Evolutionary conservation across 768 basidiomycete genomes (phyloP).

Genomic region (Trametes elegans): DNA sequence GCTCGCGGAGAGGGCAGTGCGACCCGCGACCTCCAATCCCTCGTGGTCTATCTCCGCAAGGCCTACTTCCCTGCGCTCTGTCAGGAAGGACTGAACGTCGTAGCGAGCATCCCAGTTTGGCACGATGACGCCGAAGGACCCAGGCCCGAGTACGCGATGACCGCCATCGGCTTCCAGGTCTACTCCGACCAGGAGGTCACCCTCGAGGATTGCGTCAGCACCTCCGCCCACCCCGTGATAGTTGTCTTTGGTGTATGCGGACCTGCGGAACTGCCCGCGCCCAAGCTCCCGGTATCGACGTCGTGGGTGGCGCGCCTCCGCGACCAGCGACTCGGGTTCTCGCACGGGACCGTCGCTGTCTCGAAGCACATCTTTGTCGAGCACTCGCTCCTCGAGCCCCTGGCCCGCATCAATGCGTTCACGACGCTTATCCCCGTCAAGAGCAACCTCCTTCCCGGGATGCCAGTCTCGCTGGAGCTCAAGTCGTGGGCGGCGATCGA

Average conservation of each 20-base stretch:
- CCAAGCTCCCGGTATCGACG: constrained; percentile 10
- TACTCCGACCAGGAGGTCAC: constrained; percentile 12
- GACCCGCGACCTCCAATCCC: constrained; percentile 16
- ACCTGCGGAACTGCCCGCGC: constrained; percentile 3
- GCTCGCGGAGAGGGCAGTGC: constrained; percentile 13
- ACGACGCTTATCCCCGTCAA: constrained; percentile 28
- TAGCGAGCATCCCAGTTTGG: constrained; percentile 28
- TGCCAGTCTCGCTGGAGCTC: constrained; percentile 21
- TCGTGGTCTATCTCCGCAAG: constrained; percentile 22
- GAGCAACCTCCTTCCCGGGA: constrained; percentile 12
- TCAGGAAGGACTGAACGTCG: constrained; percentile 20
- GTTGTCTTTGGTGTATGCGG: constrained; percentile 26
- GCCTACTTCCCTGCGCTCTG: constrained; percentile 23
- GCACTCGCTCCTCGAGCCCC: constrained; percentile 18
- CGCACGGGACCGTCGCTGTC: constrained; percentile 24
- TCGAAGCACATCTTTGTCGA: constrained; percentile 25
- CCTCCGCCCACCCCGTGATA: constrained; percentile 17
- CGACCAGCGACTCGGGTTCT: constrained; percentile 13
- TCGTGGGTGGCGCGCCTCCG: constrained; percentile 17
- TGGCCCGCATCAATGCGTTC: constrained; percentile 23
- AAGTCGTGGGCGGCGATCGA: constrained; percentile 20
- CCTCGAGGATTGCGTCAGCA: constrained; percentile 4
- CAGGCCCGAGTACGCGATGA: constrained; percentile 17
- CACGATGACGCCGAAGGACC: not conserved
- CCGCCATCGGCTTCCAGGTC: constrained; percentile 19